Base-by-base conservation (phyloP, 495 filamentous ascomycete genomes). In the Talaromyces trachyspermus region DNA sequence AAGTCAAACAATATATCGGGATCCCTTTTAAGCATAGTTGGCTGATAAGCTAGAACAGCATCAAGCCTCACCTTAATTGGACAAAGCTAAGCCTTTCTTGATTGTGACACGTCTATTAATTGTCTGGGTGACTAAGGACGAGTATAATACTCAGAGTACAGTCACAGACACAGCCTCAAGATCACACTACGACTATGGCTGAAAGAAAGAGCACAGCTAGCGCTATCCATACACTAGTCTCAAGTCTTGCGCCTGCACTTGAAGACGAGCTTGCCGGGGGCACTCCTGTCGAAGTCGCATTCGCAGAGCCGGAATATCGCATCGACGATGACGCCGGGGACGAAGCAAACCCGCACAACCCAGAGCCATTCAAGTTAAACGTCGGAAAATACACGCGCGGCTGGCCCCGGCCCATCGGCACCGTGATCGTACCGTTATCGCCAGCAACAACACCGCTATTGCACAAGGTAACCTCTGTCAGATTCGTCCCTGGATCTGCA, bases 381-480 rank as follows among this genome's bases (percentile, higher is more conserved):
- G 48, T 44, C n/a, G 55, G 48, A 37, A 50, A 63, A 19, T 69
- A 68, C 3, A 77, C 64, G 48, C 61, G 62, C 5, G 76, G 74
- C 43, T 71, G 38, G 0, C 76, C 74, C 0, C 49, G 51, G 6
- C 55, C 53, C 52, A 78, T 70, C 4, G 53, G 41, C 1, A 76
- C 62, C 5, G 54, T 51, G 4, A 80, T 48, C 10, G 49, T 61
- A 0, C 75, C 76, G 8, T 53, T 43, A 2, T 18, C 9, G 7
- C 55, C 52, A 11, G 53, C 48, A 35, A 63, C 63, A n/a, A 62
- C 61, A 5, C 56, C 66, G 1, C 49, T 52, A 3, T 54, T 60
- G 52, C 77, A 79, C 33, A 55, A 57, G 24, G 75, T 51, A 0
- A 79, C 57, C 47, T 80, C 77, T 12, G 71, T 55, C 0, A 77